A percentile compares a stretch with the other conserved stretches of the same genome.
Conservation (phyloP, 331 rosid species). For the Pyracantha coccinea region DNA sequence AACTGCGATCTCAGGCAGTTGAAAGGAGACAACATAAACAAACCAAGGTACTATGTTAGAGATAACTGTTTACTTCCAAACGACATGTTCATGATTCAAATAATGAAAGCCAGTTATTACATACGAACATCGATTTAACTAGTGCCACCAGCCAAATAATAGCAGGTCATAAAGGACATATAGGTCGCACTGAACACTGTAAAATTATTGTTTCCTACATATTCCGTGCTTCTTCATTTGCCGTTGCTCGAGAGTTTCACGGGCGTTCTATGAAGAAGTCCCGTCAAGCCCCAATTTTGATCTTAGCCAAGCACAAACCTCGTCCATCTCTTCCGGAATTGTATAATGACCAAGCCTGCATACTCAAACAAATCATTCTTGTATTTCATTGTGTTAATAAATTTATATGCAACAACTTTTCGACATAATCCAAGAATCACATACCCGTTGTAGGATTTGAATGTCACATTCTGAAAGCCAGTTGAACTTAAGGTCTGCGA, state of each 20-base stretch:
- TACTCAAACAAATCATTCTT: background rate
- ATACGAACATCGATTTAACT: conserved; percentile 1
- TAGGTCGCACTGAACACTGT: background rate
- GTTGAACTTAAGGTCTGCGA: conserved; percentile 38
- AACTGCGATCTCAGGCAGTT: background rate
- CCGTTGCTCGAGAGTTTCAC: background rate
- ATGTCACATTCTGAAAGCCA: conserved; percentile 68
- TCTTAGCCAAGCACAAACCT: conserved; percentile 70
- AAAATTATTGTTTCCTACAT: background rate
- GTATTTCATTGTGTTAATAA: background rate
- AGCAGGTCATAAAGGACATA: background rate
- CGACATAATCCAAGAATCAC: background rate
- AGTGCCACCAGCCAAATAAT: conserved; percentile 16
- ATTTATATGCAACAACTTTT: background rate
- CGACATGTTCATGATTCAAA: background rate
- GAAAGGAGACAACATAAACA: too few relatives aligned
- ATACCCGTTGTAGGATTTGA: conserved; percentile 70
- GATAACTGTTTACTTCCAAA: background rate
- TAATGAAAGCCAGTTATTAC: background rate
- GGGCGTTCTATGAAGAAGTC: conserved; percentile 19
- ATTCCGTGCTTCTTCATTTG: conserved; percentile 3
- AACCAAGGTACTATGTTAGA: too few relatives aligned
- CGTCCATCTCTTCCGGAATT: conserved; percentile 86
- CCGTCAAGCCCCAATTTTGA: conserved; percentile 80
- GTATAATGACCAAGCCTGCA: conserved; percentile 94